These are phyloP conservation scores for Podila epicladia DNA, from an alignment of 192 early-diverging fungal species.

Conservation along the genomic window DNA sequence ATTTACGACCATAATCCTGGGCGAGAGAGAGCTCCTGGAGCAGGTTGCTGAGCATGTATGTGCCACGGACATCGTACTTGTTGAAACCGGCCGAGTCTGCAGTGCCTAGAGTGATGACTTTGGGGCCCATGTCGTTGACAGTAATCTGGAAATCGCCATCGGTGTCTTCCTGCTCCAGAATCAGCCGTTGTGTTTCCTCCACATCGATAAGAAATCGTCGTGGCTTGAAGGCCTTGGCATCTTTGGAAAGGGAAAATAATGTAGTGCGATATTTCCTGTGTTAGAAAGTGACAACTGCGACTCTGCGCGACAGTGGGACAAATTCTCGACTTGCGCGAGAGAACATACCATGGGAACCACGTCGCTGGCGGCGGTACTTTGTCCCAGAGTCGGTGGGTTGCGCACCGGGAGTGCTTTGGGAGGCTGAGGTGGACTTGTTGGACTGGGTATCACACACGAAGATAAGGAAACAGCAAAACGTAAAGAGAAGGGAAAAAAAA, in stretches of 20 bases:
- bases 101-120: slow-evolving; percentile 86
- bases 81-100: slow-evolving; percentile 86
- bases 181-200: slow-evolving; percentile 74
- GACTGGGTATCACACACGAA: slow-evolving; percentile 8
- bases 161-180: slow-evolving; percentile 95
- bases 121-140: slow-evolving; percentile 90
- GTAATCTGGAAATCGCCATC: slow-evolving; percentile 97
- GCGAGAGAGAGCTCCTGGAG: slow-evolving; percentile 96
- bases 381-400: slow-evolving; percentile 37
- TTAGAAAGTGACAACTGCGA: too few species aligned
- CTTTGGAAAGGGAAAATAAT: slow-evolving; percentile 22
- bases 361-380: slow-evolving; percentile 56
- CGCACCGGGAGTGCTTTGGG: slow-evolving; percentile 17
- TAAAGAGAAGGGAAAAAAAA: too few species aligned
- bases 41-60: slow-evolving; percentile 94
- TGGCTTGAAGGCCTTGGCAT: slow-evolving; percentile 69
- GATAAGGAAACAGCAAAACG: too few species aligned
- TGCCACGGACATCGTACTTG: slow-evolving; percentile 92
- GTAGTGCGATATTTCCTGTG: too few species aligned
- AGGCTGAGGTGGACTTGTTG: slow-evolving; percentile 10
- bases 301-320: too few species aligned
- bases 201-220: slow-evolving; percentile 90
- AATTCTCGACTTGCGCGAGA: too few species aligned
- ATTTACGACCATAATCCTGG: slow-evolving; percentile 83
- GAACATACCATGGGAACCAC: slow-evolving; percentile 59